Evolutionary conservation across 1,139 yeast genomes (phyloP), one percentile per base, ranked within the genome.

Genomic region (Yamadazyma aaseri): DNA sequence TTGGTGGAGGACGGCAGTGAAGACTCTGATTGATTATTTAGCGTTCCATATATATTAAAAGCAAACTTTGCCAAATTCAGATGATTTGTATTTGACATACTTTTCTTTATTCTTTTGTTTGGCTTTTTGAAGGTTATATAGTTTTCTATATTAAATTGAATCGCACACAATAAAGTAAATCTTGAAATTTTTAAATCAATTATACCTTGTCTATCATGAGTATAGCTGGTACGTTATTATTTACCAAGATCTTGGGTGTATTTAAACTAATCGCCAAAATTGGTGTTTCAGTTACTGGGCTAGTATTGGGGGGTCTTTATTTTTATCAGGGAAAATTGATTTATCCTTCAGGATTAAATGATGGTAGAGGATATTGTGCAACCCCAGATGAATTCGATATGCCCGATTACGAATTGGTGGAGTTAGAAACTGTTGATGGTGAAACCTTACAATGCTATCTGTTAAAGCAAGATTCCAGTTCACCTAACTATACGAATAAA

Each of bases 301-400:
- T 75, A 18, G 69, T 73, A 3, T 55, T 81, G 12, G 50, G 70
- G 4, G 83, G 84, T 1, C 55, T 86, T 16, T 86, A 86, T 56
- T 53, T 73, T 12, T 82, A 71, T 53, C 98, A 92, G 55, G 65
- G 71, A 32, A 68, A 65, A 32, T 57, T 94, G 35, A 81, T 92
- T 9, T 92, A 92, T 53, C 97, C 97, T 0, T 76, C 95, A 2
- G 71, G 77, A 42, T 69, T 89, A 32, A 90, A 90, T 40, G 84
- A 81, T 36, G 96, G 94, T 3, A 74, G 87, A 34, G 78, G 77
- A 0, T 56, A 65, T 30, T 94, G 92, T 14, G 89, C 86, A 26
- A 82, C 86, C 1, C 98, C 98, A 0, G 86, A 76, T 43, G 71
- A 69, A 36, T 81, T 73, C 53, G 84, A 71, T 9, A 68, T 92